Evolutionary conservation across 768 basidiomycete genomes (phyloP), one percentile per base, ranked within the genome.

Genomic region (Tephrocybe sp.): DNA sequence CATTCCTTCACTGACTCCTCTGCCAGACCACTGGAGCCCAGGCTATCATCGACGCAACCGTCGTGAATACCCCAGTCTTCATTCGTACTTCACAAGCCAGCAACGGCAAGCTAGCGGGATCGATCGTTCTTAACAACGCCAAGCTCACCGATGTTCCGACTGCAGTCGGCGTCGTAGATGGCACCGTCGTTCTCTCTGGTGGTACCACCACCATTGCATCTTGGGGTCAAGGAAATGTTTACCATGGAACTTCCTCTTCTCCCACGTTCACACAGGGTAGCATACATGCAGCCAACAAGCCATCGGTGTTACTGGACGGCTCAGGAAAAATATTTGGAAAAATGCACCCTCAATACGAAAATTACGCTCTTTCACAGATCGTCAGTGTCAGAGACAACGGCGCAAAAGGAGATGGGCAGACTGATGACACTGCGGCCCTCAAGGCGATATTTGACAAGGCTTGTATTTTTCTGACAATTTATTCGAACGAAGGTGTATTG

Each of bases 401-500:
- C 24, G 88, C 88, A 6, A 74, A 69, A 50, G 88, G 89, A 34
- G 87, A 91, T 57, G 88, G 89, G n/a, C 59, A 61, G 22, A 84
- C 85, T 4, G 89, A 91, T 62, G 89, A 91, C 59, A 89, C 88
- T 1, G 70, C 68, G n/a, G 86, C 83, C 8, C 69, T 91, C 13
- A 74, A 83, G 47, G 70, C 72, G 1, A 69, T 87, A 11, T 78
- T 91, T 44, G 57, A 77, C 46, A 63, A 79, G 69, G 86, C 81
- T 49, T 18, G 62, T 56, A 12, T 18, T 36, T 12, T 29, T 5
- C 27, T 29, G 6, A 5, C 27, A n/a, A n/a, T n/a, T 11, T 29
- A 29, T 11, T 11, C 27, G 5, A 29, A 11, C 27, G 11, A 5
- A 29, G 27, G 11, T 5, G 11, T 29, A 29, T 29, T 29, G 27